Percentiles rank a stretch among this genome's conserved stretches.
Conservation (phyloP, 495 filamentous ascomycete genomes). For the Lophiotrema nucula region DNA sequence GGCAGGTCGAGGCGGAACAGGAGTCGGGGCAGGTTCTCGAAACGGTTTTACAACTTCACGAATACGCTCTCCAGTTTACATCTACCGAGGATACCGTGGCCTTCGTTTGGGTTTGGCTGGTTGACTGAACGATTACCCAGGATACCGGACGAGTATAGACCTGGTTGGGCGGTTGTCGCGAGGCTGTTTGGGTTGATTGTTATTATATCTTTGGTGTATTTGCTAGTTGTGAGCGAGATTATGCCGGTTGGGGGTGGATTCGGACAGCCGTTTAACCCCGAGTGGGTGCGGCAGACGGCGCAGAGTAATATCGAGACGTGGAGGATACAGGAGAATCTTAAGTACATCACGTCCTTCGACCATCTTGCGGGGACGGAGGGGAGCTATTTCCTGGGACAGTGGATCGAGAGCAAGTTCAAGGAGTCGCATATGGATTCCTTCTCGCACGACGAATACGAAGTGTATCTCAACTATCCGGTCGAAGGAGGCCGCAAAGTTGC, state of each 20-base stretch:
- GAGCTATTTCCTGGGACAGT: slow-evolving; percentile 76
- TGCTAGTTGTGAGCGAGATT: slow-evolving; percentile 78
- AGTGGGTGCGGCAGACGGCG: slow-evolving; percentile 66
- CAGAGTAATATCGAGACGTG: slow-evolving; percentile 65
- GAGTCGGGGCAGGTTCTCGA: slow-evolving; percentile 48
- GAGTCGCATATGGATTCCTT: slow-evolving; percentile 70
- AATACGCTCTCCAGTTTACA: slow-evolving; percentile 39
- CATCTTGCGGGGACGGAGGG: slow-evolving; percentile 92
- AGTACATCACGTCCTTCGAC: slow-evolving; percentile 71
- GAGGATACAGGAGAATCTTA: slow-evolving; percentile 66
- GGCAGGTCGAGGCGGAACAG: slow-evolving; percentile 39
- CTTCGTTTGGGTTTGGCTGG: slow-evolving; percentile 10
- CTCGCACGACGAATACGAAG: slow-evolving; percentile 58
- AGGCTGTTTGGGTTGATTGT: slow-evolving; percentile 72
- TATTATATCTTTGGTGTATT: slow-evolving; percentile 72
- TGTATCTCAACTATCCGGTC: slow-evolving; percentile 91
- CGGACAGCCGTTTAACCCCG: slow-evolving; percentile 60
- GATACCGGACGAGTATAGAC: slow-evolving; percentile 40
- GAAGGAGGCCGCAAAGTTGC: slow-evolving; percentile 73
- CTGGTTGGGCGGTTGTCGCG: slow-evolving; percentile 44
- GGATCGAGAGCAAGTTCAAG: slow-evolving; percentile 71
- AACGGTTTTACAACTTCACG: slow-evolving; percentile 55
- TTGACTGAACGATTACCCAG: slow-evolving; percentile 23
- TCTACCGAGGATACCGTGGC: slow-evolving; percentile 29
- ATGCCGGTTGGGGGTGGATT: slow-evolving; percentile 52